Conservation (phyloP, 164 flowering plant genomes). For the Sextonia rubra region DNA sequence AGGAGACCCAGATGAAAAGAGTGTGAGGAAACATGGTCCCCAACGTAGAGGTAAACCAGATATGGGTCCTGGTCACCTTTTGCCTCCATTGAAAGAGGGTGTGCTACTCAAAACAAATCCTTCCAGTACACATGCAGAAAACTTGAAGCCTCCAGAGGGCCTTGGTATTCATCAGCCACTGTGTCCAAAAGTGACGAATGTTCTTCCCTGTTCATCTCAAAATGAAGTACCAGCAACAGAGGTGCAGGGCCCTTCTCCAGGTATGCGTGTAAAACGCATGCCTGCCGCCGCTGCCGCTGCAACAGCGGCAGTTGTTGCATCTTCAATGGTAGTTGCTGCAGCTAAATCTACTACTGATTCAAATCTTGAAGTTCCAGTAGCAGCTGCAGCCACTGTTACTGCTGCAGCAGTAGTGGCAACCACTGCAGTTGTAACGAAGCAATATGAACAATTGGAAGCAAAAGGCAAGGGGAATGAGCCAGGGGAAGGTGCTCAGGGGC, state of each 20-base stretch:
- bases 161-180: constrained; percentile 20
- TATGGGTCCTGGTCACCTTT: constrained; percentile 22
- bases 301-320: constrained; percentile 86
- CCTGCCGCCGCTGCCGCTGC: constrained; percentile 86
- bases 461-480: constrained; percentile 25
- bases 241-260: constrained; percentile 7
- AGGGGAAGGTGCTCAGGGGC: constrained; percentile 12
- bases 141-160: constrained; percentile 30
- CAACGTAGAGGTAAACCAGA: constrained; percentile 28
- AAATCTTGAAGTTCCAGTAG: constrained; percentile 59
- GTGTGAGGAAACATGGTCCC: constrained; percentile 22
- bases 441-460: constrained; percentile 46
- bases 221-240: constrained; percentile 21
- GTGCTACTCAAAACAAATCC: constrained; percentile 27
- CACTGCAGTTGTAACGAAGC: constrained; percentile 68
- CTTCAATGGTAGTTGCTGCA: constrained; percentile 87
- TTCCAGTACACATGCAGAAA: constrained; percentile 22
- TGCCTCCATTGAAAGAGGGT: constrained; percentile 51
- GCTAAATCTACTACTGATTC: constrained; percentile 53
- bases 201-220: constrained; percentile 23
- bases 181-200: constrained; percentile 24
- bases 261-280: constrained; percentile 37
- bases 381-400: constrained; percentile 86
- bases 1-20: constrained; percentile 19
- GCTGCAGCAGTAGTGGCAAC: constrained; percentile 90